These are phyloP conservation scores for Eucalyptus leucophloia DNA, from an alignment of 345 rosid genomes.

Conservation along the genomic window DNA sequence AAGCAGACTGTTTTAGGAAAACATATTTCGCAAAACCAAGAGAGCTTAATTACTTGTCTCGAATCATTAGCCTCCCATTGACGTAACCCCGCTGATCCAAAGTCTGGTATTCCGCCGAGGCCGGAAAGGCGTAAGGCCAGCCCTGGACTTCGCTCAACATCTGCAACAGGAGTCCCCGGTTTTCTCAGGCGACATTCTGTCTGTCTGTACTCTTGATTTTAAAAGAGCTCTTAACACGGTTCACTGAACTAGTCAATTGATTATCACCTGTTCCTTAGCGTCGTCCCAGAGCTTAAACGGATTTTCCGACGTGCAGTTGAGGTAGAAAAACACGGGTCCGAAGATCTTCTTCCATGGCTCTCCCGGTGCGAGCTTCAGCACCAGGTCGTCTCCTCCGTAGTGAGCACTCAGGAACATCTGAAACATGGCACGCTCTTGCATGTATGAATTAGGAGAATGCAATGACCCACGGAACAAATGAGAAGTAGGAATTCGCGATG, in stretches of 20 bases:
- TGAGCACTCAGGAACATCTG: slow-evolving; percentile 93
- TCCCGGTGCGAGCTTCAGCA: slow-evolving; percentile 39
- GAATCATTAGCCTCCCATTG: slow-evolving; percentile 45
- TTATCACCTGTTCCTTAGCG: slow-evolving; percentile 58
- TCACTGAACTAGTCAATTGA: neutral
- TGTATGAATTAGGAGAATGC: neutral
- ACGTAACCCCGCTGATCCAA: slow-evolving; percentile 45
- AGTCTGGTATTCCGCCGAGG: slow-evolving; percentile 48
- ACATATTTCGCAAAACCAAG: no score
- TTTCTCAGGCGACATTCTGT: neutral
- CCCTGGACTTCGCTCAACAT: slow-evolving; percentile 41
- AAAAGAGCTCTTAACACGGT: neutral
- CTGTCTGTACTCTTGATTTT: neutral
- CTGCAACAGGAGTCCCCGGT: slow-evolving; percentile 13
- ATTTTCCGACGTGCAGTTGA: slow-evolving; percentile 31
- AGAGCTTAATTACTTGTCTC: slow-evolving; percentile 31
- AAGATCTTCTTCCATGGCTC: slow-evolving; percentile 95
- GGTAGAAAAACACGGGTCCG: slow-evolving; percentile 70
- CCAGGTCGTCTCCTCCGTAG: slow-evolving; percentile 73
- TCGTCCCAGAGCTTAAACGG: slow-evolving; percentile 61
- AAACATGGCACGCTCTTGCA: neutral
- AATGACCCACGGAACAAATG: neutral
- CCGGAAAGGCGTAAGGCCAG: slow-evolving; percentile 81
- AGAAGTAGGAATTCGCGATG: neutral
- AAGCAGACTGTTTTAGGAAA: no score